Evolutionary conservation across 768 basidiomycete genomes (phyloP), one percentile per base, ranked within the genome.

Genomic region (Infundibulicybe gibba): DNA sequence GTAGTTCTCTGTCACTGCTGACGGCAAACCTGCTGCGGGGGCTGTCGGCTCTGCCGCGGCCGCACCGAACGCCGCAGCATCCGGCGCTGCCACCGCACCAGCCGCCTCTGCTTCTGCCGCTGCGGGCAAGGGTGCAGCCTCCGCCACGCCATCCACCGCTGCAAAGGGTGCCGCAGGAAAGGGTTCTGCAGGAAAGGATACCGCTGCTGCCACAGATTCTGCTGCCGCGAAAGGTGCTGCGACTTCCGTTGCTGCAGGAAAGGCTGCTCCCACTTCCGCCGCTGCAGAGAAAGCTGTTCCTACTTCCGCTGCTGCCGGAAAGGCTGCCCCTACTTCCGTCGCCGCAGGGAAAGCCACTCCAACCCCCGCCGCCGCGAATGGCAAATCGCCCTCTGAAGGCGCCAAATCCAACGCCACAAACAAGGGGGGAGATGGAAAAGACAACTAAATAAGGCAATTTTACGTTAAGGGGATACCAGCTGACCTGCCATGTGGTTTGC

Each of bases 1-100:
- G 19, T 49, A 68, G 66, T 67, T 69, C 57, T 59, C 65, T 37
- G 61, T 67, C 30, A 68, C 67, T 32, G 61, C 46, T 5, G 58
- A 63, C 55, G 67, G 69, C 17, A 55, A 62, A 1, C 47, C 60
- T 16, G 16, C 47, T 31, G 32, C 49, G 30, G 52, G 47, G 46
- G 55, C 58, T 45, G 53, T 49, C 43, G 55, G 54, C 35, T 56
- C 54, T 49, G 44, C 53, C 10, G 51, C 40, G 8, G 15, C 39
- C 6, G 43, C 54, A 15, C 49, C 49, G 14, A 54, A 44, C 45
- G 42, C 54, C 31, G 39, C 37, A 41, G 47, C 49, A 31, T 48
- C 52, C 20, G 41, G 47, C 37, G 33, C 49, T 43, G 37, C 51
- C 16, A 40, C 44, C 40, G 48, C 38, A 38, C 49, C 47, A 34